Conservation (phyloP, 768 basidiomycete genomes). For the Amyloporia xantha region DNA sequence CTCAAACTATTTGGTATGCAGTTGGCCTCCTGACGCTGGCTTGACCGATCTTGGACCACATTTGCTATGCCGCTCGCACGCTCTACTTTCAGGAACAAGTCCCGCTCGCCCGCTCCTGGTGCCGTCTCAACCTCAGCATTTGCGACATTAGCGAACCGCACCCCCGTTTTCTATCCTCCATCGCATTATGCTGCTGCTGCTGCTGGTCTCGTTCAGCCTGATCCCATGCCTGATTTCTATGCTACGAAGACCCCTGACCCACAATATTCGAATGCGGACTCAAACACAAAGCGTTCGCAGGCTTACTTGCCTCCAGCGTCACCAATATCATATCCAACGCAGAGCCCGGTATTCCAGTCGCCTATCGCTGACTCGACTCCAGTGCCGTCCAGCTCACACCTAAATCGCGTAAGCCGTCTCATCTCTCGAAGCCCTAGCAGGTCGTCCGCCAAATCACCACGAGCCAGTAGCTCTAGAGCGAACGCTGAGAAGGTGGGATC, state of each 20-base stretch:
- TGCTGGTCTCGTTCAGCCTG: conserved; percentile 17
- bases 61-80: conserved; percentile 14
- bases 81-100: conserved; percentile 13
- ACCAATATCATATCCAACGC: conserved; percentile 11
- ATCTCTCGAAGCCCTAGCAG: conserved; percentile 7
- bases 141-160: conserved; percentile 9
- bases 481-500: conserved; percentile 11
- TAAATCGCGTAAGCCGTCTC: conserved; percentile 8
- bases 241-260: background rate
- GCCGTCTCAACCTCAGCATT: background rate
- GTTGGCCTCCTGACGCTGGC: no score
- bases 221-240: background rate
- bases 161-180: conserved; percentile 26
- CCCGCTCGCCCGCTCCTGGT: conserved; percentile 14
- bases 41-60: background rate
- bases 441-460: conserved; percentile 7
- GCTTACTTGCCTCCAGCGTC: background rate
- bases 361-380: background rate
- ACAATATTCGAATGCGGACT: background rate
- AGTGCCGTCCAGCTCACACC: conserved; percentile 7
- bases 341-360: background rate
- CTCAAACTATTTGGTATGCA: no score
- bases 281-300: background rate
- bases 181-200: conserved; percentile 33
- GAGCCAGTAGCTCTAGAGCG: background rate